Conservation (phyloP, 352 stramenopile genomes). For the Globisporangium recalcitrans region DNA sequence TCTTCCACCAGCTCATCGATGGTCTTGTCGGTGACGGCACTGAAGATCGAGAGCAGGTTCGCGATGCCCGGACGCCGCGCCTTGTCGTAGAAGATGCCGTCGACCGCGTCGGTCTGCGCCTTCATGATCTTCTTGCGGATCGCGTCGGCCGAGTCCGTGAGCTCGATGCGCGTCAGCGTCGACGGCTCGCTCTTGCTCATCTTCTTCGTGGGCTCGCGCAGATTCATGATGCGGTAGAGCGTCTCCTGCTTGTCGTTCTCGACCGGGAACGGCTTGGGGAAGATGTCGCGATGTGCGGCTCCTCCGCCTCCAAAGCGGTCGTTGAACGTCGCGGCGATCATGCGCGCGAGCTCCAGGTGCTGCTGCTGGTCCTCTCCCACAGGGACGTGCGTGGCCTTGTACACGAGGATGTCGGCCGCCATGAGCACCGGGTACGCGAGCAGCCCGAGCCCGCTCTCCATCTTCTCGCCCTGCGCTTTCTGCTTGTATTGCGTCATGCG, state of each 20-base stretch:
- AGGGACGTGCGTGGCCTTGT: conserved; percentile 95
- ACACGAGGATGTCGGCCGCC: conserved; percentile 99
- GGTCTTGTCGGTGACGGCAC: conserved; percentile 62
- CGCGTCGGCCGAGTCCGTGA: conserved; percentile 69
- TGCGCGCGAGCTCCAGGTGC: conserved; percentile 97
- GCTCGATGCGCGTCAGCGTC: conserved; percentile 92
- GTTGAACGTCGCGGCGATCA: conserved; percentile 96
- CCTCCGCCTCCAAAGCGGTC: conserved; percentile 77
- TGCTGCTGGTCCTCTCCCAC: conserved; percentile 98
- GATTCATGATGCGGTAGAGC: conserved; percentile 95
- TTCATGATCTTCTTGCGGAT: conserved; percentile 85
- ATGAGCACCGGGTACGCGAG: conserved; percentile 98
- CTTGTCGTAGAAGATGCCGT: conserved; percentile 88
- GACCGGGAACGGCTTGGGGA: conserved; percentile 54
- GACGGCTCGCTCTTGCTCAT: conserved; percentile 98
- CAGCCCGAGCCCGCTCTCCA: conserved; percentile 86
- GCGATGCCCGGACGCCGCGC: conserved; percentile 90
- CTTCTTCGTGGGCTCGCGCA: conserved; percentile 95
- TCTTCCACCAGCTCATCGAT: conserved; percentile 70
- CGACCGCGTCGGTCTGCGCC: conserved; percentile 86
- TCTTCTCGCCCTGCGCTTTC: conserved; percentile 87
- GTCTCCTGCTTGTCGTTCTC: conserved; percentile 29
- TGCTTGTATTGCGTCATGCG: conserved; percentile 99
- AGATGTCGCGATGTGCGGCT: conserved; percentile 25
- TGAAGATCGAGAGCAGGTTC: conserved; percentile 94